Percentiles rank a stretch among this genome's conserved stretches.
Evolutionary conservation across 768 basidiomycete genomes (phyloP).

Genomic region (Naganishia vishniacii): DNA sequence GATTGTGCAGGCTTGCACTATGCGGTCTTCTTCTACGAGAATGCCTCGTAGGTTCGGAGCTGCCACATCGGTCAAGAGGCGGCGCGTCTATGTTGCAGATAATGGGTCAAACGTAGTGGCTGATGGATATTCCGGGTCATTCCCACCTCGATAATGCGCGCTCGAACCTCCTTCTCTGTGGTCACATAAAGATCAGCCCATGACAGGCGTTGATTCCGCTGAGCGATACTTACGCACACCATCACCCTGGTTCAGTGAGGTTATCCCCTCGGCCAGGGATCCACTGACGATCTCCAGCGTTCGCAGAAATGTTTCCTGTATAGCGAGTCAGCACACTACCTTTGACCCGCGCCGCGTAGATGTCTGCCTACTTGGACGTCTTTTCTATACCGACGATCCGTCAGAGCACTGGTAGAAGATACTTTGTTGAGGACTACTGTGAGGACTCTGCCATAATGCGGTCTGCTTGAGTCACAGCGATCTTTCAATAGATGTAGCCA

Average conservation of each 20-base stretch:
- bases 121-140: no score
- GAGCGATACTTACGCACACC: neutral
- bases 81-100: slow-evolving; percentile 1
- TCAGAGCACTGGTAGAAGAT: slow-evolving; percentile 76
- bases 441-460: slow-evolving; percentile 73
- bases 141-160: neutral
- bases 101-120: no score
- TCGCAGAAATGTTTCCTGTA: slow-evolving; percentile 12
- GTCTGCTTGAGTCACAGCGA: no score
- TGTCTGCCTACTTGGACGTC: slow-evolving; percentile 67
- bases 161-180: slow-evolving; percentile 6
- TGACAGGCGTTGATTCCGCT: neutral
- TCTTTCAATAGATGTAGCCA: no score
- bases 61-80: neutral
- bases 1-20: neutral
- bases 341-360: no score
- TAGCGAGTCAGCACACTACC: no score
- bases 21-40: slow-evolving; percentile 22
- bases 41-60: slow-evolving; percentile 16
- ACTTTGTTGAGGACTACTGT: slow-evolving; percentile 26
- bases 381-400: slow-evolving; percentile 78
- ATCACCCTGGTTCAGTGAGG: neutral
- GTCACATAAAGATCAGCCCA: no score
- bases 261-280: neutral
- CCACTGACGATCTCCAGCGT: neutral